Percentiles rank a stretch among this genome's conserved stretches.
phyloP scores from a whole-genome alignment of 805 yeast species.

The Saccharomycopsis sp. region DNA sequence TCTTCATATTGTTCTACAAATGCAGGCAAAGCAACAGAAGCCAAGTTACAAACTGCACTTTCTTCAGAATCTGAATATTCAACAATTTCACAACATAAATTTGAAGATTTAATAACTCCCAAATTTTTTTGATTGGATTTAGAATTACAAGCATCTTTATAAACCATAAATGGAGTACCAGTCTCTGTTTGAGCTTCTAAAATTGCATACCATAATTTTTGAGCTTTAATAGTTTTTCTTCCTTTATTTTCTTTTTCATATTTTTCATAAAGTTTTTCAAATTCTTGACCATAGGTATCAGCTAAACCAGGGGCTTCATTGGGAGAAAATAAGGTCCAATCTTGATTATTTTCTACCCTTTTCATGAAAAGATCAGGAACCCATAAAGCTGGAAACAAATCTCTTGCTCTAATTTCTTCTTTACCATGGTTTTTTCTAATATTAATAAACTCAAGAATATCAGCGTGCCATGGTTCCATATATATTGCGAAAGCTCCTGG shows the following conservation, averaged over 20 bases:
- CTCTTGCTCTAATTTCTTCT: conserved; percentile 89
- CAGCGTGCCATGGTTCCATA: conserved; percentile 96
- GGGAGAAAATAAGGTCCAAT: conserved; percentile 89
- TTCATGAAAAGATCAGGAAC: conserved; percentile 90
- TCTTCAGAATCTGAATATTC: conserved; percentile 90
- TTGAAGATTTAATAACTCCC: conserved; percentile 91
- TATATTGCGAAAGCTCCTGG: conserved; percentile 96
- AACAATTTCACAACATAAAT: conserved; percentile 88
- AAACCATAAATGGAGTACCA: conserved; percentile 90
- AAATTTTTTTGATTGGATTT: conserved; percentile 88
- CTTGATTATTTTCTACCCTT: conserved; percentile 65
- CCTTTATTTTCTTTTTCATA: conserved; percentile 68
- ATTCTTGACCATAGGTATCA: conserved; percentile 79
- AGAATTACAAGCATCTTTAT: conserved; percentile 82
- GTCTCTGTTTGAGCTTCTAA: conserved; percentile 92
- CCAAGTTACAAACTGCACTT: conserved; percentile 92
- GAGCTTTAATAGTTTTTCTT: conserved; percentile 63
- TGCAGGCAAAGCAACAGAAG: conserved; percentile 80
- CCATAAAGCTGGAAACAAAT: conserved; percentile 90
- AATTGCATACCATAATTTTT: conserved; percentile 83
- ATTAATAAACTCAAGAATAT: conserved; percentile 76
- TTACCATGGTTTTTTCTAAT: conserved; percentile 90
- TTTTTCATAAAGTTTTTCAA: conserved; percentile 54
- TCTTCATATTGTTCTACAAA: conserved; percentile 45
- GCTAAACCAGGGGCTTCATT: conserved; percentile 78